Base-by-base conservation (phyloP, 768 basidiomycete genomes). In the Psilocybe cubensis region DNA sequence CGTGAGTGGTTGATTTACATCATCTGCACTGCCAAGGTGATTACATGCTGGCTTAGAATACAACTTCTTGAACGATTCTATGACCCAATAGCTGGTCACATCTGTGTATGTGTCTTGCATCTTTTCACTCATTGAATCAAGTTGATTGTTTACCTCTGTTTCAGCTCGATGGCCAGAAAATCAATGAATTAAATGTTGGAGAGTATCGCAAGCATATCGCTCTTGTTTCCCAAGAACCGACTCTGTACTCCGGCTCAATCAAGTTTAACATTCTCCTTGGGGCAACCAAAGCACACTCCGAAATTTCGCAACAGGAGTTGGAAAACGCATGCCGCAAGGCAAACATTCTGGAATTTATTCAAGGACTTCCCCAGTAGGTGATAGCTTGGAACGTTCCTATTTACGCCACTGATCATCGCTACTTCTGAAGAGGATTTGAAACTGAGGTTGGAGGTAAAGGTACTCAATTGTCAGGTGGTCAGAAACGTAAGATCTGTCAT, bases 161-260 rank as follows among this genome's bases (percentile, higher is more conserved):
- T 31, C 29, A 86, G 83, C 77, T 94, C 40, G 92, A 95, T 63
- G 86, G 82, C 29, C 78, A 87, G 65, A 81, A 83, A 52, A 87
- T 96, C 68, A 78, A 80, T 10, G 84, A 89, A 10, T 80, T 91
- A 60, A 93, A 93, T 61, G 75, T 94, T 35, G 83, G 90, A 60
- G 89, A 91, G 50, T 97, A 95, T 79, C 84, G 95, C 55, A 88
- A 92, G 67, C 82, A 93, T 46, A 84, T 96, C 20, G 88, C 93
- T 0, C 76, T 96, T n/a, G 95, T 97, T 11, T 96, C 94, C 43
- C 95, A 97, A 70, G 91, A 92, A 62, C 91, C 91, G 28, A 92
- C 88, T 0, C 75, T 97, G 7, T 97, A 96, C 68, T 86, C 91
- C 11, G 92, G 93, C 20, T 90, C 91, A 0, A 78, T 96, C 57